phyloP scores from a whole-genome alignment of 2,329 filamentous ascomycete genomes.

The Ilyonectria robusta region DNA sequence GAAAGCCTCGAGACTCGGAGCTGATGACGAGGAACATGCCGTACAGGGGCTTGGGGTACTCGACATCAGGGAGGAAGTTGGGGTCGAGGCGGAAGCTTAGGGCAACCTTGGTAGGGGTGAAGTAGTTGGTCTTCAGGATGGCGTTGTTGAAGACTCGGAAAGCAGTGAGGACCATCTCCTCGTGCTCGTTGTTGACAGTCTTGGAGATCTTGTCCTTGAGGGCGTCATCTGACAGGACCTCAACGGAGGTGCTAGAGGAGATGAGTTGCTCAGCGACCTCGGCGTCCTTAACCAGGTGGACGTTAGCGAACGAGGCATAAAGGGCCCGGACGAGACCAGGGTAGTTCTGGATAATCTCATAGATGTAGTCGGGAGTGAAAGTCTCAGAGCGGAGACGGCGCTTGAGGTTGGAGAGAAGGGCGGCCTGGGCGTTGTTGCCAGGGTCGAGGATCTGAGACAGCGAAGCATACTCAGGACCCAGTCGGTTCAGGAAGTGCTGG shows the following conservation, averaged over 20 bases:
- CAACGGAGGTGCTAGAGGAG: slow-evolving; percentile 68
- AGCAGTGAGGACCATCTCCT: slow-evolving; percentile 97
- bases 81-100: slow-evolving; percentile 96
- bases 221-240: slow-evolving; percentile 82
- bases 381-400: slow-evolving; percentile 95
- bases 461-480: slow-evolving; percentile 92
- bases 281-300: slow-evolving; percentile 75
- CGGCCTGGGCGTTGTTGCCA: slow-evolving; percentile 87
- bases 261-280: slow-evolving; percentile 67
- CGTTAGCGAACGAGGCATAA: slow-evolving; percentile 92
- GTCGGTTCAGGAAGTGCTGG: slow-evolving; percentile 96
- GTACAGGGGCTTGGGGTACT: slow-evolving; percentile 94
- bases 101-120: slow-evolving; percentile 97
- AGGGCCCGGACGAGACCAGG: slow-evolving; percentile 88
- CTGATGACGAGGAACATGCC: slow-evolving; percentile 99
- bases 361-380: slow-evolving; percentile 97
- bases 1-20: slow-evolving; percentile 96
- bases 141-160: slow-evolving; percentile 96
- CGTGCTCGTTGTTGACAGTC: slow-evolving; percentile 92
- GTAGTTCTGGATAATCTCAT: slow-evolving; percentile 95
- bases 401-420: slow-evolving; percentile 94
- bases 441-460: slow-evolving; percentile 84
- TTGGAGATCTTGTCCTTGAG: slow-evolving; percentile 84
- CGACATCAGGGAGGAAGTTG: slow-evolving; percentile 87
- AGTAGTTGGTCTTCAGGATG: slow-evolving; percentile 97